Evolutionary conservation across 129 eudicot species (phyloP).

Genomic region (Pseudognaphalium luteoalbum): DNA sequence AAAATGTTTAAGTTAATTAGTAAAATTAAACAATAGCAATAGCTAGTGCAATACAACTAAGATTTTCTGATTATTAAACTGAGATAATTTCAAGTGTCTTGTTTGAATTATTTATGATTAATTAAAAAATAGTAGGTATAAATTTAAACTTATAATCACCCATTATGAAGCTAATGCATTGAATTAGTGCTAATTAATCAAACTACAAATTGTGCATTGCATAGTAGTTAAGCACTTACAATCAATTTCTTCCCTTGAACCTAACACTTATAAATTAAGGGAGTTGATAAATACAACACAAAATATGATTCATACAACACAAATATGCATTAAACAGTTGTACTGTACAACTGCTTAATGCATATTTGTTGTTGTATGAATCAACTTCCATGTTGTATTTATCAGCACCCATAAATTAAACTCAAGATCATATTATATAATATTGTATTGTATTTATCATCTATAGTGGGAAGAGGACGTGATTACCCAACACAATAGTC

Average conservation of each 20-base stretch:
- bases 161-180: slow-evolving; percentile 15
- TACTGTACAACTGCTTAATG: no score
- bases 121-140: not conserved
- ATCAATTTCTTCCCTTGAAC: slow-evolving; percentile 45
- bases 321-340: no score
- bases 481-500: slow-evolving; percentile 30
- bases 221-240: slow-evolving; percentile 49
- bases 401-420: slow-evolving; percentile 3
- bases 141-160: not conserved
- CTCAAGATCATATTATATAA: slow-evolving; percentile 19
- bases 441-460: slow-evolving; percentile 11
- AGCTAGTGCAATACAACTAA: no score
- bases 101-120: no score
- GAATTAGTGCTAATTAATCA: slow-evolving; percentile 23
- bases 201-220: slow-evolving; percentile 38
- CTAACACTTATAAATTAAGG: slow-evolving; percentile 42
- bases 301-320: no score
- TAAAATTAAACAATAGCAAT: no score
- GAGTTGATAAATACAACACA: no score
- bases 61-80: no score
- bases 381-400: no score
- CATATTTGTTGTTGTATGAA: no score
- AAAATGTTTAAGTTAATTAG: no score
- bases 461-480: slow-evolving; percentile 50
- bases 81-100: not conserved